Conservation (phyloP, 768 basidiomycete species). For the Russula sp. region DNA sequence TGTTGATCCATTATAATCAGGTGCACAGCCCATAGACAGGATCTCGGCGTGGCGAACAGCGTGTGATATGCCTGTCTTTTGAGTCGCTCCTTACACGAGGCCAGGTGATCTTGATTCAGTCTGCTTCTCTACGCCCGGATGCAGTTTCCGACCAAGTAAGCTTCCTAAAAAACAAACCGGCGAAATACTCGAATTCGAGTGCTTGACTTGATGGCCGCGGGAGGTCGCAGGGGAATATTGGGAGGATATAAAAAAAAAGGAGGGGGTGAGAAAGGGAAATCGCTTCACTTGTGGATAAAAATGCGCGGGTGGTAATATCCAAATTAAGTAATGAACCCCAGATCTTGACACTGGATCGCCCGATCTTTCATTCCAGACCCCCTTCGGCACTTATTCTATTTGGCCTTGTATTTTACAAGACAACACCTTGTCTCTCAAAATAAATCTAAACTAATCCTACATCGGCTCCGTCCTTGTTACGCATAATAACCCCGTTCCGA, state of each 20-base stretch:
- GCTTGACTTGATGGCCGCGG: neutral
- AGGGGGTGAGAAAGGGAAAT: neutral
- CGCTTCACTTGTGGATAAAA: constrained; percentile 1
- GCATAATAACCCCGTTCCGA: neutral
- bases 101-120: constrained; percentile 13
- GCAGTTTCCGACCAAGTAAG: neutral
- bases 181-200: neutral
- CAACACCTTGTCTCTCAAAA: constrained; percentile 7
- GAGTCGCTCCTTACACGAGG: constrained; percentile 22
- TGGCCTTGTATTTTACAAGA: neutral
- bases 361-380: constrained; percentile 16
- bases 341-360: constrained; percentile 25
- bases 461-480: neutral
- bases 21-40: constrained; percentile 23
- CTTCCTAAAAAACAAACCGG: neutral
- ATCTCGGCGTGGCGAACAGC: constrained; percentile 16
- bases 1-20: constrained; percentile 25
- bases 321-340: constrained; percentile 25
- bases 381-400: neutral
- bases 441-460: neutral
- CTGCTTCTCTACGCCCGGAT: constrained; percentile 20
- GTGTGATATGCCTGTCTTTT: constrained; percentile 27
- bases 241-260: neutral
- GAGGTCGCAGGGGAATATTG: neutral
- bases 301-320: constrained; percentile 2